Evolutionary conservation across 176 grass and related monocot species (phyloP), one percentile per base, ranked within the genome.

Genomic region (Musa acuminata): DNA sequence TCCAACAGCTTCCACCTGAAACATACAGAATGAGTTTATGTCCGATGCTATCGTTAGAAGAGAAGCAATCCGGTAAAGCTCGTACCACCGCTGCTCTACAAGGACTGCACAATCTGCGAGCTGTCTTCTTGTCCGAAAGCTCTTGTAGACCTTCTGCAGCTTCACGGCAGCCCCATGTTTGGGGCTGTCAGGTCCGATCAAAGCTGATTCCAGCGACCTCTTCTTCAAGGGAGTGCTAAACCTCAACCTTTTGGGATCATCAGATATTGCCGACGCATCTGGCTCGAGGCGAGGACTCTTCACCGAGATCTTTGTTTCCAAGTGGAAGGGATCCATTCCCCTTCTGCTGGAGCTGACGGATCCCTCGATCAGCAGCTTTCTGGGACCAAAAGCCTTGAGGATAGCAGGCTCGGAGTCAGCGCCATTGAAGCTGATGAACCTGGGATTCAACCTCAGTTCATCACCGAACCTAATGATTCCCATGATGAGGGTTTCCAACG

Each of bases 31-130:
- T 50, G 29, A 4, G 29, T 35, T 62, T 1, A 35, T 22, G 62
- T 27, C 53, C 12, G 68, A 73, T 72, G 55, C 74, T 75, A 81
- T 8, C 11, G 64, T 64, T 75, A 26, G 14, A 62, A 17, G 23
- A 72, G 20, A 76, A 83, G 9, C 63, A 55, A 74, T 3, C 0
- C 13, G 84, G 17, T 6, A 9, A 35, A 74, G 57, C 58, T 52
- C 78, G 74, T 88, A 96, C 93, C 93, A 96, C 6, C 84, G 83
- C 72, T 96, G 93, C 79, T 96, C 93, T 59, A 88, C 90, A 29
- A 96, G 84, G 71, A 96, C 87, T 29, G 90, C 93, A 48, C 93
- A 96, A 83, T 96, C 93, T 1, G 90, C 89, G 51, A 96, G 89
- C 80, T 90, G 87, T 11, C 87, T 77, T 80, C 93, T 92, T 22